Evolutionary conservation across 1,139 yeast species (phyloP).

Genomic region (Protomyces pachydermus): DNA sequence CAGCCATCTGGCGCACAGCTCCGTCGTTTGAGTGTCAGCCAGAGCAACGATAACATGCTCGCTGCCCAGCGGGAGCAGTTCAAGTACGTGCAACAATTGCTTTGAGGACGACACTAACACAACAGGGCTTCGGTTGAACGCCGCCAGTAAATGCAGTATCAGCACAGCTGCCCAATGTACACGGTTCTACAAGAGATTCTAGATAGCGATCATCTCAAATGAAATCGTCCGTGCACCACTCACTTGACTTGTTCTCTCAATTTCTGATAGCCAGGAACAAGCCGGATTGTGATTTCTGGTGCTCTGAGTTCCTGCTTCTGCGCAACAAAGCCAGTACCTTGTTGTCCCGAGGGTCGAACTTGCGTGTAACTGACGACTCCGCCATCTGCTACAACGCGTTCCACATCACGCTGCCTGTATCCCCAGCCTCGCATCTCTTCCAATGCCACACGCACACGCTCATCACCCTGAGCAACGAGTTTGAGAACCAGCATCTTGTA

Average conservation of each 20-base stretch:
- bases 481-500: conserved; percentile 9
- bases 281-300: not conserved
- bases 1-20: not conserved
- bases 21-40: not conserved
- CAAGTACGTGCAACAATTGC: not conserved
- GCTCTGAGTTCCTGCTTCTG: not conserved
- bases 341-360: not conserved
- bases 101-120: not conserved
- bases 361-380: not conserved
- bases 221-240: not conserved
- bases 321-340: not conserved
- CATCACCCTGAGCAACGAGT: conserved; percentile 8
- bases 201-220: not conserved
- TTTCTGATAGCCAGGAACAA: not conserved
- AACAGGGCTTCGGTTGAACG: not conserved
- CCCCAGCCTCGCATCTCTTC: conserved; percentile 26
- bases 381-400: not conserved
- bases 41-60: not conserved
- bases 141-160: not conserved
- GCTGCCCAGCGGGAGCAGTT: not conserved
- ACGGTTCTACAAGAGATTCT: not conserved
- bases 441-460: conserved; percentile 13
- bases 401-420: not conserved
- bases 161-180: not conserved
- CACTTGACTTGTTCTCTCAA: not conserved